Evolutionary conservation across 2,329 filamentous ascomycete species (phyloP), one percentile per base, ranked within the genome.

Genomic region (Chrysosporium keratinophilum): DNA sequence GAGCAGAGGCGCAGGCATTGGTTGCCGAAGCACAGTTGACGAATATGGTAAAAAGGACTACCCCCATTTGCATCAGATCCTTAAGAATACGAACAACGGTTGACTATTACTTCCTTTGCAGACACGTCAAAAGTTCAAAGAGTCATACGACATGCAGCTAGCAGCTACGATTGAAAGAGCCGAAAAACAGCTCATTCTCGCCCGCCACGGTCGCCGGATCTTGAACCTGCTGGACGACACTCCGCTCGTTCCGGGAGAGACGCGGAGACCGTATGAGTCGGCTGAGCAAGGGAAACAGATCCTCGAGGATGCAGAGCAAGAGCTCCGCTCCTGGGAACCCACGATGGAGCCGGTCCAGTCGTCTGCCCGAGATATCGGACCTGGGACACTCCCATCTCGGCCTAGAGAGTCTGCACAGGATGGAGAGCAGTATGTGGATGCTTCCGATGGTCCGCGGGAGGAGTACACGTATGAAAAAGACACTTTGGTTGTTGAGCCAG

Each of bases 11-110:
- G 2, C 90, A 97, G 76, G 94, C 88, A 64, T 73, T 98, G 56
- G 93, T 98, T 48, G 93, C 93, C 1, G 93, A 98, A 73, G 93
- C 93, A 19, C 93, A 98, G 71, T 77, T 98, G 69, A 91, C 87
- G 65, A 98, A 98, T 69, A 83, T 95, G 62, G 88, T 94, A 75
- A 57, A 84, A 78, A 20, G 46, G 1, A 33, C 31, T 11, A 33
- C 3, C 14, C 39, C 19, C 15, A 47, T 17, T 3, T 37, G 1
- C 2, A n/a, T 2, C 20, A 17, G 3, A 14, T 28, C 41, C 43
- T 15, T 28, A 28, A n/a, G 34, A 34, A 53, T 58, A 52, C 14
- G 28, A 35, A 42, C 6, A 10, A n/a, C 23, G 33, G 20, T 15
- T 55, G 34, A 41, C 35, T 54, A 66, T 31, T 40, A 6, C 55